These are phyloP conservation scores for Hevea brasiliensis DNA, from an alignment of 345 rosid genomes.

Conservation along the genomic window DNA sequence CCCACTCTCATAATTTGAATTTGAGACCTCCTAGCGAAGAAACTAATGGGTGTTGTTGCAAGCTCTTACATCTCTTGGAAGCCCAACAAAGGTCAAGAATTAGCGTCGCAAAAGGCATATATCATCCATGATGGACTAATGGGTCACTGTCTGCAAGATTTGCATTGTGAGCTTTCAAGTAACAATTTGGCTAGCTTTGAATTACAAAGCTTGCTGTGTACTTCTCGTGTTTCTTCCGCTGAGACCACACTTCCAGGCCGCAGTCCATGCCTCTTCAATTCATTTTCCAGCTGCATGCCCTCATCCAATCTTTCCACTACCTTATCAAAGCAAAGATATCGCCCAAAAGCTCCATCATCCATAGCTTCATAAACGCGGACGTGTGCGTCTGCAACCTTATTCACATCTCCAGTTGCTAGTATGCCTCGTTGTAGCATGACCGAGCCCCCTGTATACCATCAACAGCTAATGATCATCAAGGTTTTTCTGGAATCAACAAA, in stretches of 20 bases:
- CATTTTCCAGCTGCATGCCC: slow-evolving; percentile 31
- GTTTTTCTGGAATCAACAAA: background rate
- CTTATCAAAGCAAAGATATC: slow-evolving; percentile 37
- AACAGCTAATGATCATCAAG: background rate
- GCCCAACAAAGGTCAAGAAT: background rate
- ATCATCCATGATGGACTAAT: too few species aligned
- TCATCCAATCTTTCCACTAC: slow-evolving; percentile 23
- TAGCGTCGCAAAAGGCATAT: too few species aligned
- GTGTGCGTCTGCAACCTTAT: slow-evolving; percentile 43
- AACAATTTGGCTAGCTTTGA: slow-evolving; percentile 32
- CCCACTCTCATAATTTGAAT: too few species aligned
- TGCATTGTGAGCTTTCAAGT: slow-evolving; percentile 16
- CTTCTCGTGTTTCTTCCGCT: slow-evolving; percentile 15
- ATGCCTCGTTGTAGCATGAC: slow-evolving; percentile 32
- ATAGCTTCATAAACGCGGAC: slow-evolving; percentile 33
- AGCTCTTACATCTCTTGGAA: background rate
- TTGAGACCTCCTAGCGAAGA: too few species aligned
- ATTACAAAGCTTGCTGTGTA: slow-evolving; percentile 24
- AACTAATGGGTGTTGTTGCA: background rate
- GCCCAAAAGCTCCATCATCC: slow-evolving; percentile 38
- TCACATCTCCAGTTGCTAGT: slow-evolving; percentile 31
- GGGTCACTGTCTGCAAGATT: slow-evolving; percentile 19
- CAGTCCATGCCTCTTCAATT: slow-evolving; percentile 20
- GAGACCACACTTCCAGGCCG: slow-evolving; percentile 2
- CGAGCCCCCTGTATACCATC: slow-evolving; percentile 20